These are phyloP conservation scores for Dothideomycetidae sp. DNA, from an alignment of 2,329 filamentous ascomycete species.

Conservation along the genomic window DNA sequence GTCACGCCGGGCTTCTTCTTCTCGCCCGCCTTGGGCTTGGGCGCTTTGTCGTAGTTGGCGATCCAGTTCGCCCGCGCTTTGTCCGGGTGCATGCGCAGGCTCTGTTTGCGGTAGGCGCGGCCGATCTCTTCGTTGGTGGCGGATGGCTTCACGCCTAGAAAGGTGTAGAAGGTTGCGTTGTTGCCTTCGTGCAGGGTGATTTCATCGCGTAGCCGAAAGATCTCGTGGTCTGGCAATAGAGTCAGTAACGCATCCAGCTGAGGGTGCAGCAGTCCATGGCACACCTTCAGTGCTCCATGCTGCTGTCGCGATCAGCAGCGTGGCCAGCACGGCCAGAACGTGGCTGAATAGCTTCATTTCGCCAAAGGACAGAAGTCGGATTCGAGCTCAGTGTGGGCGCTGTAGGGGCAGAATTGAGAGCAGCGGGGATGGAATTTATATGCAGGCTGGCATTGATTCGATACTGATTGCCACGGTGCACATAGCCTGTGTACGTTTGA, in stretches of 20 bases:
- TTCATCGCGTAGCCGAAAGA: constrained; percentile 89
- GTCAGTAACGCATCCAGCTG: constrained; percentile 14
- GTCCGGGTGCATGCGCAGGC: constrained; percentile 75
- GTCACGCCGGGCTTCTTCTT: constrained; percentile 46
- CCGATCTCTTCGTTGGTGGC: constrained; percentile 79
- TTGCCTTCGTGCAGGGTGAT: constrained; percentile 59
- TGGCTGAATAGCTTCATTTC: constrained; percentile 60
- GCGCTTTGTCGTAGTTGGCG: constrained; percentile 47
- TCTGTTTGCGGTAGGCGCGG: constrained; percentile 85
- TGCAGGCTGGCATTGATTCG: background rate
- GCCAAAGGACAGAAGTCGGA: no score
- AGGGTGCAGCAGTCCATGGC: constrained; percentile 16
- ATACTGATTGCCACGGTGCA: no score
- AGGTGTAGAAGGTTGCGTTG: constrained; percentile 83
- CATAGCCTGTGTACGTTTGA: no score
- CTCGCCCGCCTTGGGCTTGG: constrained; percentile 20
- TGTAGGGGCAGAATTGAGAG: background rate
- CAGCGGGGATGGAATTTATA: background rate
- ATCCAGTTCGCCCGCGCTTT: constrained; percentile 80
- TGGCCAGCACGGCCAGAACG: constrained; percentile 53
- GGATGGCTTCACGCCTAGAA: constrained; percentile 59
- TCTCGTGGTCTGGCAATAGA: constrained; percentile 64
- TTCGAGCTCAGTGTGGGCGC: background rate
- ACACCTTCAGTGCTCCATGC: constrained; percentile 81
- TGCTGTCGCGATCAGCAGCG: constrained; percentile 50